Evolutionary conservation across 2,329 filamentous ascomycete genomes (phyloP).

Genomic region (Phialocephala sp.): DNA sequence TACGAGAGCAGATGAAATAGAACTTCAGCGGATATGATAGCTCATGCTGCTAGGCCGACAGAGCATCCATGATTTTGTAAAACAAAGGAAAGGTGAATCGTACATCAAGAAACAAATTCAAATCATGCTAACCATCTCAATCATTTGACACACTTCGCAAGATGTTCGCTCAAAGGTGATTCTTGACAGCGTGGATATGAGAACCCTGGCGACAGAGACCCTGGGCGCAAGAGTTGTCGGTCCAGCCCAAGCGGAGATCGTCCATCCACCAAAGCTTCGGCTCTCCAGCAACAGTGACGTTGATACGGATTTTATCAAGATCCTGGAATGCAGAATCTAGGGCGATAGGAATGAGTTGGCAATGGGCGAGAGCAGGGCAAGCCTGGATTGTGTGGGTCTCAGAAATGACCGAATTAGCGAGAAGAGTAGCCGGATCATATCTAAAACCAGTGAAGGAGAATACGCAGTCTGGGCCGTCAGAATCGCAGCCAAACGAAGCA

Average conservation of each 20-base stretch:
- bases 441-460: slow-evolving; percentile 47
- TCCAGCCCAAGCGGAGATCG: slow-evolving; percentile 52
- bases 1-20: not conserved
- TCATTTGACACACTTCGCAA: not conserved
- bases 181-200: slow-evolving; percentile 26
- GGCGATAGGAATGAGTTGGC: slow-evolving; percentile 40
- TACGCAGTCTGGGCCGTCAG: slow-evolving; percentile 42
- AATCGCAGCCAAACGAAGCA: slow-evolving; percentile 49
- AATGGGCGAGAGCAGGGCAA: slow-evolving; percentile 41
- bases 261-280: slow-evolving; percentile 54
- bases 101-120: slow-evolving; percentile 4
- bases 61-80: not conserved
- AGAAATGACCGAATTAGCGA: slow-evolving; percentile 35
- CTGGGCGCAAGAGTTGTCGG: slow-evolving; percentile 47
- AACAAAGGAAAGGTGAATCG: not conserved
- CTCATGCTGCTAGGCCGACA: not conserved
- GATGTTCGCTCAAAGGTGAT: not conserved
- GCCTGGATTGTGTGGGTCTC: slow-evolving; percentile 39
- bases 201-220: slow-evolving; percentile 45
- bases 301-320: slow-evolving; percentile 48
- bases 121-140: not conserved
- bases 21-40: not conserved
- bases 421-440: slow-evolving; percentile 34
- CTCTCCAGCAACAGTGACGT: slow-evolving; percentile 46
- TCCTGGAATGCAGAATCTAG: slow-evolving; percentile 42